Base-by-base conservation (phyloP, 2,329 filamentous ascomycete species). In the Claviceps maximensis region DNA sequence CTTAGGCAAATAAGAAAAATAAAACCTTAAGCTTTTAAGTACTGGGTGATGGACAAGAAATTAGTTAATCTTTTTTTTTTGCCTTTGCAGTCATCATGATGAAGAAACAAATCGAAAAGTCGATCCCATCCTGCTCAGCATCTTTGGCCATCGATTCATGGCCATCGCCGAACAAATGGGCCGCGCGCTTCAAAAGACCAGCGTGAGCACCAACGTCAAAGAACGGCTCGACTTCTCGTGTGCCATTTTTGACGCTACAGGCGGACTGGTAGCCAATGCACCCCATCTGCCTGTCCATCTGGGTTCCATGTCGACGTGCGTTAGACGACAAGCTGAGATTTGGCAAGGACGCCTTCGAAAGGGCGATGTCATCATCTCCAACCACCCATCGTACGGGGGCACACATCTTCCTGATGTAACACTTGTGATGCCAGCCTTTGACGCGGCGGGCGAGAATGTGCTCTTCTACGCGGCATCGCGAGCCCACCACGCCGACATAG, bases 151-250 rank as follows among this genome's bases (percentile, higher is more conserved):
- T 64, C 77, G 87, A 7, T 91, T 91, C 69, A 90, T 91, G 87
- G 83, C 84, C 2, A 89, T 90, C 59, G 87, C 87, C 1, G 87
- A 91, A 64, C 86, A 90, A 61, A 90, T 90, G 87, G 86, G 87
- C 1, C 75, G 85, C 47, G 83, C 84, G 12, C 67, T 91, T 27
- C 86, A 91, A 62, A 90, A 90, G 70, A 89, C 86, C 0, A 86
- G 83, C 60, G 84, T 90, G 47, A 86, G 81, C 59, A 89, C 84
- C 1, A 91, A 91, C 58, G 85, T 91, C 63, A 86, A 93, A 59
- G 87, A 91, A 61, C 77, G 87, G 12, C 75, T 91, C 4, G 87
- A 91, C 63, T 91, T 89, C 63, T 89, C 85, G 3, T 91, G 87
- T 59, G 87, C 87, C 12, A 73, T 91, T 0, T 91, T 91, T 60